Percentiles rank a stretch among this genome's conserved stretches.
Evolutionary conservation across 495 filamentous ascomycete genomes (phyloP).

Genomic region (Trichoderma erinaceum): DNA sequence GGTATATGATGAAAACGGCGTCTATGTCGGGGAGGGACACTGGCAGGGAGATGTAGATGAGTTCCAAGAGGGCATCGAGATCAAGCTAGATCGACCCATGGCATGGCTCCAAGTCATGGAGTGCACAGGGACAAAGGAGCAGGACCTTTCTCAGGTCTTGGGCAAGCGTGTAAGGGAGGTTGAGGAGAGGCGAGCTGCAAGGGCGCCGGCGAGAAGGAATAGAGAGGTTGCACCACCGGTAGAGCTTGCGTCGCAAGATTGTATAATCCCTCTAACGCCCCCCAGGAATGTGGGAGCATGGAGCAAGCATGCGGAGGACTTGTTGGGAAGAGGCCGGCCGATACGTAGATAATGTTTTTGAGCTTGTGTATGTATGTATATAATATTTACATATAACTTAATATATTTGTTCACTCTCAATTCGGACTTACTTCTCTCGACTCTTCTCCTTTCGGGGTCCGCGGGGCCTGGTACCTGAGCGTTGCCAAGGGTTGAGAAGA

Average conservation of each 20-base stretch:
- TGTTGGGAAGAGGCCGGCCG: conserved; percentile 41
- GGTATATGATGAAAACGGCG: conserved; percentile 76
- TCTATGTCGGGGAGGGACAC: conserved; percentile 79
- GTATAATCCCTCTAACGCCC: neutral
- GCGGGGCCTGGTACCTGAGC: too few relatives aligned
- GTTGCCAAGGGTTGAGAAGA: too few relatives aligned
- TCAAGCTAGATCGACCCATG: conserved; percentile 67
- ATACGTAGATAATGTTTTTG: conserved; percentile 19
- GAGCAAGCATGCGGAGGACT: conserved; percentile 48
- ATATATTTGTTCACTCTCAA: too few relatives aligned
- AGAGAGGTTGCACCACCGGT: neutral
- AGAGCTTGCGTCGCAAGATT: neutral
- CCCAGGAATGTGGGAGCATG: conserved; percentile 33
- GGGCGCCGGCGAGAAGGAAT: neutral
- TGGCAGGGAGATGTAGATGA: conserved; percentile 40
- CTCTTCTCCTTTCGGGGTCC: too few relatives aligned
- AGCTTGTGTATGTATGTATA: too few relatives aligned
- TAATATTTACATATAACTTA: too few relatives aligned
- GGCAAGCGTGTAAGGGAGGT: conserved; percentile 55
- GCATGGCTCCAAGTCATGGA: conserved; percentile 76
- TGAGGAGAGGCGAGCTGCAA: conserved; percentile 34
- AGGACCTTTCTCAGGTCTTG: conserved; percentile 67
- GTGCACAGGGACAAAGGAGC: conserved; percentile 60
- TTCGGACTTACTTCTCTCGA: too few relatives aligned
- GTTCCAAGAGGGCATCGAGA: conserved; percentile 64